Evolutionary conservation across 78 protist species (phyloP).

Genomic region (Isochrysis galbana): DNA sequence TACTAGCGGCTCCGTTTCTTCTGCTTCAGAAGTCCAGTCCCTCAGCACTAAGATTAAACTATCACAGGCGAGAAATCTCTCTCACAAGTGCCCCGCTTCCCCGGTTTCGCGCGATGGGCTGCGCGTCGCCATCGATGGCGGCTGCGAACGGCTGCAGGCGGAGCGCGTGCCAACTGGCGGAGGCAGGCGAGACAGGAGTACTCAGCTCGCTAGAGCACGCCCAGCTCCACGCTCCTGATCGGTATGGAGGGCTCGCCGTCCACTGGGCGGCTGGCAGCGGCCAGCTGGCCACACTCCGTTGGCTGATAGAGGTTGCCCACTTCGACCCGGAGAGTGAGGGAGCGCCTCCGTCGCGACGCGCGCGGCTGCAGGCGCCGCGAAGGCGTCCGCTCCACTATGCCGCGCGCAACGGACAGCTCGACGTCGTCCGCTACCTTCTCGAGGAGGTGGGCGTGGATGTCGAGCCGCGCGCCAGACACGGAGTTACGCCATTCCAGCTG

Average conservation of each 20-base stretch:
- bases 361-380: neutral
- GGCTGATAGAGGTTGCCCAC: neutral
- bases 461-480: neutral
- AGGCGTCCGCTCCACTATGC: constrained; percentile 8
- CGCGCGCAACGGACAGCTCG: constrained; percentile 9
- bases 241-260: neutral
- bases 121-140: no score
- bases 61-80: no score
- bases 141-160: no score
- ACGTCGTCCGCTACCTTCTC: neutral
- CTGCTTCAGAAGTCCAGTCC: no score
- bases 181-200: no score
- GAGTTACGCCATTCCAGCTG: constrained; percentile 6
- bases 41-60: no score
- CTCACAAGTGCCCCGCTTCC: no score
- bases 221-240: no score
- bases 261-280: neutral
- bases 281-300: neutral
- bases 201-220: no score
- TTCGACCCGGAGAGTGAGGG: neutral
- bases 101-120: no score
- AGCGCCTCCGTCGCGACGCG: neutral
- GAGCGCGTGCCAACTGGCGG: no score
- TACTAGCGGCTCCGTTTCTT: no score
- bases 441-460: neutral